Evolutionary conservation across 129 eudicot species (phyloP), one percentile per base, ranked within the genome.

Genomic region (Artemisia argyi): DNA sequence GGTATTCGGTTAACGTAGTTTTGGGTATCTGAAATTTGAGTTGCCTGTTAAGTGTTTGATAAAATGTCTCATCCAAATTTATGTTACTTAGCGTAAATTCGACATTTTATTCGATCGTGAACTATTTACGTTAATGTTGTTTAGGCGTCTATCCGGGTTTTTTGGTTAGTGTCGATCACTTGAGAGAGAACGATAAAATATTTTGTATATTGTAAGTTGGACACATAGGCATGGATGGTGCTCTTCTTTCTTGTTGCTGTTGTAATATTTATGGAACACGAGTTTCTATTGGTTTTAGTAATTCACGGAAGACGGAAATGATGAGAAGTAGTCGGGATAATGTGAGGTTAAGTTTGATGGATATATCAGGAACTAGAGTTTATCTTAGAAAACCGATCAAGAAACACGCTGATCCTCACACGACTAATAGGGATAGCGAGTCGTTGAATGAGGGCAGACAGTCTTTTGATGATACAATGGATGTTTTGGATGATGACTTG

Each of bases 381-480:
- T 47, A 78, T 66, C 65, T 69, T 73, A 82, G 77, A 59, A 88
- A 80, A 76, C 88, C 74, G 32, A 78, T 88, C 70, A 92, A 83
- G 81, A 79, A 86, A 74, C 68, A 76, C 51, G 74, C 75, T 16
- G 70, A 80, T 72, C 84, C 87, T 35, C 83, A 89, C 14, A 83
- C 83, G n/a, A 61, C 78, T 12, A 78, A 79, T 72, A 68, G 54
- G 57, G 64, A 74, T 68, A 53, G 56, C 7, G 69, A 73, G 42
- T 80, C 74, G 32, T 79, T 66, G 61, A 75, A 35, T 72, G 66
- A 73, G 72, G 77, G 76, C 72, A 64, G 69, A 30, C 56, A 49
- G 26, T 69, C 63, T 32, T 46, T 72, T 20, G 65, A 61, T 48
- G 71, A 66, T 73, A 39, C 11, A 1, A 39, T 62, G 48, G 82